Evolutionary conservation across 352 stramenopile species (phyloP).

Genomic region (Globisporangium canariense): DNA sequence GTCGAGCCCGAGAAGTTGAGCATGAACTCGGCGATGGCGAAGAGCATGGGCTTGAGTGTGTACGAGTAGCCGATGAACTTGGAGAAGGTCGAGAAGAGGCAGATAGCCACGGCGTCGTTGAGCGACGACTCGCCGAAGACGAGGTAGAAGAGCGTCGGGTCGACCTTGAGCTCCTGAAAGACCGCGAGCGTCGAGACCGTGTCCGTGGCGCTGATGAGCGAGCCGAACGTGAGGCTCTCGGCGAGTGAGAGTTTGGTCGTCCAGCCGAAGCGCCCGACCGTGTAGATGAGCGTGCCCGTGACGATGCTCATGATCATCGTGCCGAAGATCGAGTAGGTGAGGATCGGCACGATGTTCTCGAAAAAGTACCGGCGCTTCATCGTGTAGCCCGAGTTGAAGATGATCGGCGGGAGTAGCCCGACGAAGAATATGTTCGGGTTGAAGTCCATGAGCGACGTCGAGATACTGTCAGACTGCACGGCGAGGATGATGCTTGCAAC

Average conservation of each 20-base stretch:
- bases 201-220: constrained; percentile 92
- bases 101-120: constrained; percentile 94
- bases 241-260: constrained; percentile 80
- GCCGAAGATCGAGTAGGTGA: constrained; percentile 88
- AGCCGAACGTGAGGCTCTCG: constrained; percentile 90
- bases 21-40: constrained; percentile 87
- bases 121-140: constrained; percentile 94
- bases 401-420: constrained; percentile 90
- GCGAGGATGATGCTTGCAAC: constrained; percentile 53
- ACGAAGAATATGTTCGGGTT: constrained; percentile 93
- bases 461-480: constrained; percentile 67
- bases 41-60: constrained; percentile 67
- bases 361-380: constrained; percentile 93
- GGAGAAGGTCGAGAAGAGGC: constrained; percentile 91
- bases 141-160: constrained; percentile 93
- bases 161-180: constrained; percentile 87
- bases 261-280: constrained; percentile 54
- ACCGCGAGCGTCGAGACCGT: constrained; percentile 91
- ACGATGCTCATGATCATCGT: constrained; percentile 89
- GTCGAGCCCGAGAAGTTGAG: constrained; percentile 88
- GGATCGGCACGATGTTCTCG: constrained; percentile 87
- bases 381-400: constrained; percentile 94
- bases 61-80: constrained; percentile 91
- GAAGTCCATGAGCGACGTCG: constrained; percentile 82
- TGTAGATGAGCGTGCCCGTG: constrained; percentile 75